A percentile compares a stretch with the other conserved stretches of the same genome.
Conservation (phyloP, 768 basidiomycete genomes). For the Hericium alpestre region DNA sequence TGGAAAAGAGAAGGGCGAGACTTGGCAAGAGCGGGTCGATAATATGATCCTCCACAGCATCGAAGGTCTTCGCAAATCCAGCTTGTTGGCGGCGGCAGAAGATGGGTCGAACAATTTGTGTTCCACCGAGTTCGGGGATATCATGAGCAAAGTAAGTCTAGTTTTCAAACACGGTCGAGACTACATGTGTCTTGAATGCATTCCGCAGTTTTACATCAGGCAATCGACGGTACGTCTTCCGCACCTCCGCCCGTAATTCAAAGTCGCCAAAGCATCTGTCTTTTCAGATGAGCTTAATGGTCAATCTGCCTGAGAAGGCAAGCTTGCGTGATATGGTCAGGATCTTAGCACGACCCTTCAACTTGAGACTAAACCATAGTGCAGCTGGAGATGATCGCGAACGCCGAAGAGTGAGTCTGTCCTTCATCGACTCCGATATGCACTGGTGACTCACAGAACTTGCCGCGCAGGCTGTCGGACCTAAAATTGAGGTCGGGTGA, state of each 20-base stretch:
- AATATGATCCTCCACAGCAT: constrained; percentile 66
- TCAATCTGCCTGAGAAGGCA: constrained; percentile 45
- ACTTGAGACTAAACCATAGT: background rate
- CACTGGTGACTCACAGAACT: background rate
- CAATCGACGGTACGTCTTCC: constrained; percentile 44
- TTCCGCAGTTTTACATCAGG: constrained; percentile 61
- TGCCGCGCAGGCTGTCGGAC: constrained; percentile 44
- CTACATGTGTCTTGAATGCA: constrained; percentile 1
- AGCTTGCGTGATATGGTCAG: constrained; percentile 58
- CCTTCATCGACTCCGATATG: background rate
- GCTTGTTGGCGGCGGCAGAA: constrained; percentile 42
- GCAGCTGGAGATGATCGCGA: constrained; percentile 13
- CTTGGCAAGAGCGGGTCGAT: constrained; percentile 64
- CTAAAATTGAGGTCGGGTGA: constrained; percentile 66
- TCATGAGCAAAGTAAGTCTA: constrained; percentile 70
- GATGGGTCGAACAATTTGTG: constrained; percentile 30
- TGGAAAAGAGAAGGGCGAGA: constrained; percentile 41
- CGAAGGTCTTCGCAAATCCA: constrained; percentile 43
- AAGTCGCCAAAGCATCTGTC: too few relatives aligned
- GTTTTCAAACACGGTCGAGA: background rate
- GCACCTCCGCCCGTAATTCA: too few relatives aligned
- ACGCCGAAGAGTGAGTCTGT: constrained; percentile 17
- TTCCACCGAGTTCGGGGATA: constrained; percentile 71
- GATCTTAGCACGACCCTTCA: background rate
- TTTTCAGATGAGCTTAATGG: constrained; percentile 63